phyloP scores from a whole-genome alignment of 805 yeast species.

The Cephaloascus albidus region DNA sequence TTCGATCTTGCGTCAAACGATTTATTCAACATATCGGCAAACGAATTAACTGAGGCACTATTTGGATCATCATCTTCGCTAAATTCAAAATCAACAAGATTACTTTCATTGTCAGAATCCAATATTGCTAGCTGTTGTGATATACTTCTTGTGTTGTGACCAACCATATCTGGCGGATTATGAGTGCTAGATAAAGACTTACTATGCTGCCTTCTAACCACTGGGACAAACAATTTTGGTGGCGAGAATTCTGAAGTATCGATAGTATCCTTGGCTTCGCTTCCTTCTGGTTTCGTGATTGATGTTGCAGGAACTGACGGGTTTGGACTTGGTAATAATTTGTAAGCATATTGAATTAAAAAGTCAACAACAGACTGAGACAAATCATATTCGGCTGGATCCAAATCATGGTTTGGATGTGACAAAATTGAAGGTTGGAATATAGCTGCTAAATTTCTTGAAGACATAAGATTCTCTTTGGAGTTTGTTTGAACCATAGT shows the following conservation, averaged over 20 bases:
- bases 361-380: slow-evolving; percentile 84
- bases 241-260: slow-evolving; percentile 1
- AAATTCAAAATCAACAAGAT: slow-evolving; percentile 22
- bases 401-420: slow-evolving; percentile 88
- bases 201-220: slow-evolving; percentile 19
- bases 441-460: slow-evolving; percentile 87
- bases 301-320: background rate
- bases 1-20: background rate
- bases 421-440: slow-evolving; percentile 95
- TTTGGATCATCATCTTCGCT: slow-evolving; percentile 14
- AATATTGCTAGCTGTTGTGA: slow-evolving; percentile 32
- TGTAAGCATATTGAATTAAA: slow-evolving; percentile 76
- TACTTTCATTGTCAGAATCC: slow-evolving; percentile 33
- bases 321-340: slow-evolving; percentile 48
- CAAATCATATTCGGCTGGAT: slow-evolving; percentile 83
- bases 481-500: slow-evolving; percentile 79
- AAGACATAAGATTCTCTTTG: slow-evolving; percentile 79
- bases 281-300: slow-evolving; percentile 1
- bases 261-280: background rate
- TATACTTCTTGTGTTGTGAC: slow-evolving; percentile 21
- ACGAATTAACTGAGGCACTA: slow-evolving; percentile 1
- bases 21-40: background rate
- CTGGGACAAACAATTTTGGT: slow-evolving; percentile 4
- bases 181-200: slow-evolving; percentile 20
- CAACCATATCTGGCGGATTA: slow-evolving; percentile 25